Percentiles rank a stretch among this genome's conserved stretches.
These are phyloP conservation scores for Xylariaceae sp. DNA, from an alignment of 2,329 filamentous ascomycete species.

Conservation along the genomic window DNA sequence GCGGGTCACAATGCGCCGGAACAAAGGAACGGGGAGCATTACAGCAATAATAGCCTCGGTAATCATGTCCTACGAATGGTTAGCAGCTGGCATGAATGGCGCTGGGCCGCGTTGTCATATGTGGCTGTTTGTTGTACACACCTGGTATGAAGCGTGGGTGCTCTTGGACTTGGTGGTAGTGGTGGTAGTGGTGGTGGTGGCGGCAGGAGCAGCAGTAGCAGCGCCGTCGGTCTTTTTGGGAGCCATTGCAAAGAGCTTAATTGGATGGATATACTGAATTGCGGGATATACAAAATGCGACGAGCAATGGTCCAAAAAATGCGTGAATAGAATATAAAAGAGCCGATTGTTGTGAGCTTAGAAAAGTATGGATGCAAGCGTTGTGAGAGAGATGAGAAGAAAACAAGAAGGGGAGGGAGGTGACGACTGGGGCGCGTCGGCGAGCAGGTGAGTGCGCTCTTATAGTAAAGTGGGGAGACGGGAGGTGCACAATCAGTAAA, in stretches of 20 bases:
- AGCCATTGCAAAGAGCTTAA: constrained; percentile 44
- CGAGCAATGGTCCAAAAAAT: constrained; percentile 12
- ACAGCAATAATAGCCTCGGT: constrained; percentile 56
- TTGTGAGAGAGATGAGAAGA: constrained; percentile 28
- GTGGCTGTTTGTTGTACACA: constrained; percentile 33
- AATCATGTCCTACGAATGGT: constrained; percentile 53
- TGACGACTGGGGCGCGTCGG: constrained; percentile 40
- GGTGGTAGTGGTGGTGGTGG: constrained; percentile 34
- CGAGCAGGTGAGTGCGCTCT: constrained; percentile 55
- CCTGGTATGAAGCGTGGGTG: constrained; percentile 54
- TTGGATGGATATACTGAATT: constrained; percentile 14
- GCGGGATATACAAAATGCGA: constrained; percentile 17
- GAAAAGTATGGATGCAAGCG: constrained; percentile 16
- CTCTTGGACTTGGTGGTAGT: constrained; percentile 45
- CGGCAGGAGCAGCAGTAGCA: constrained; percentile 34
- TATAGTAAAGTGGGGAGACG: constrained; percentile 47
- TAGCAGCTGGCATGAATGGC: constrained; percentile 29
- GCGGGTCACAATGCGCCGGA: constrained; percentile 34
- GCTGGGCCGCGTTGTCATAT: constrained; percentile 12
- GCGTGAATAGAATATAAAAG: constrained; percentile 19
- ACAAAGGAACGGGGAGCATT: constrained; percentile 37
- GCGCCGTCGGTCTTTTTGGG: constrained; percentile 53
- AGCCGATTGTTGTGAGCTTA: not conserved
- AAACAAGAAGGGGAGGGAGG: constrained; percentile 37
- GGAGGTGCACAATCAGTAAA: constrained; percentile 51